Base-by-base conservation (phyloP, 768 basidiomycete genomes). In the Panaeolus papilionaceus region DNA sequence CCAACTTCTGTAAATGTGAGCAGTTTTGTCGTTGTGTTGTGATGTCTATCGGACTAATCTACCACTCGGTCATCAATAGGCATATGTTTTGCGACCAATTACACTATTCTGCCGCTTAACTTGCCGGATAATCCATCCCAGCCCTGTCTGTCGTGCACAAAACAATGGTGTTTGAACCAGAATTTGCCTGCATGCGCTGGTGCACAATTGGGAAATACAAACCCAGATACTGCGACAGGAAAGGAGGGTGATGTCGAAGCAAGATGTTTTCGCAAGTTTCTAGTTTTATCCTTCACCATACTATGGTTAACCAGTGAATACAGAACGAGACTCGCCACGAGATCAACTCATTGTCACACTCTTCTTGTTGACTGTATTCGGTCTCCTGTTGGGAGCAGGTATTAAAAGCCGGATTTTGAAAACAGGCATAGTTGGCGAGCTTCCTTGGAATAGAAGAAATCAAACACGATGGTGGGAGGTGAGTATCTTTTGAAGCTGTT, bases 211-310 rank as follows among this genome's bases (percentile, higher is more conserved):
- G 96, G 95, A 28, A 93, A 95, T 73, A 90, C 92, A 26, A 88
- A 98, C 78, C 93, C 93, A 33, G 96, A 98, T 78, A 95, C 93
- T 18, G 94, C 92, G 12, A 96, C 95, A 5, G 96, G 96, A 39
- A 96, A 93, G 76, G 96, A 97, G 78, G 96, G 96, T 49, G 95
- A 97, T 78, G 94, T 98, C 26, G 95, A 96, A 81, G 95, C 95
- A 66, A 84, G 95, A 76, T 98, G 96, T 84, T 97, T 97, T 81
- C 94, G 95, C 97, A 79, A 75, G 95, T 85, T 37, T 49, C 23
- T 49, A 8, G 44, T 40, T 61, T 66, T 40, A 42, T 11, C 9
- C 23, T 65, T 65, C 14, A 67, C 47, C 61, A 23, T 54, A 40
- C 42, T 28, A 16, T 10, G 54, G 38, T 66, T 47, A 47, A 65